Percentiles rank a stretch among this genome's conserved stretches.
phyloP scores from a whole-genome alignment of 2,329 filamentous ascomycete genomes.

The Aspergillus felis region DNA sequence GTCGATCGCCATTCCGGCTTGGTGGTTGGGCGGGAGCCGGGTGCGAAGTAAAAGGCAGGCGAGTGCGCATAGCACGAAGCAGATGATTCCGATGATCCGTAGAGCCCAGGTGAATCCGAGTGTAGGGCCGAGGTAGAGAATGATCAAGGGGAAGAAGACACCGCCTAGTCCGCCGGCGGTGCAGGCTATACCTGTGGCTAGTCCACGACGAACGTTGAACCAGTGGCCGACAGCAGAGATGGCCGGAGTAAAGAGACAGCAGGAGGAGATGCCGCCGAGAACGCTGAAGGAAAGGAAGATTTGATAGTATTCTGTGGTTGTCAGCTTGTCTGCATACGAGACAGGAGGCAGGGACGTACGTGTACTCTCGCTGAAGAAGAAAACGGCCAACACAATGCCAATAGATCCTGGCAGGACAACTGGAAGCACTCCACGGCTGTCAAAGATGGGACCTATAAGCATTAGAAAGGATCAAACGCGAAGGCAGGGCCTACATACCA shows the following conservation, averaged over 20 bases:
- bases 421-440: constrained; percentile 29
- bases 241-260: constrained; percentile 28
- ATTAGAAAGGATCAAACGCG: background rate
- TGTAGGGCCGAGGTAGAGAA: constrained; percentile 23
- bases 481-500: background rate
- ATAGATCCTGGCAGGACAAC: constrained; percentile 29
- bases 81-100: constrained; percentile 26
- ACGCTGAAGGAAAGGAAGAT: constrained; percentile 36
- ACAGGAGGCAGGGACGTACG: background rate
- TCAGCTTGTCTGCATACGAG: constrained; percentile 2
- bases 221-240: constrained; percentile 32
- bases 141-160: constrained; percentile 32
- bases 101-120: constrained; percentile 32
- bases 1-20: constrained; percentile 14
- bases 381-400: constrained; percentile 26
- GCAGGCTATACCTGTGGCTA: constrained; percentile 33
- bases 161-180: constrained; percentile 34
- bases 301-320: constrained; percentile 31
- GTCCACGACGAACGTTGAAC: constrained; percentile 29
- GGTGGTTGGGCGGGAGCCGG: constrained; percentile 18
- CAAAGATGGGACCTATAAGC: constrained; percentile 35
- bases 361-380: constrained; percentile 16
- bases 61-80: constrained; percentile 13
- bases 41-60: constrained; percentile 21
- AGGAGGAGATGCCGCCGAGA: constrained; percentile 30